Conservation (phyloP, 225 moss, liverwort and hornwort genomes). For the Anthoceros angustus region DNA sequence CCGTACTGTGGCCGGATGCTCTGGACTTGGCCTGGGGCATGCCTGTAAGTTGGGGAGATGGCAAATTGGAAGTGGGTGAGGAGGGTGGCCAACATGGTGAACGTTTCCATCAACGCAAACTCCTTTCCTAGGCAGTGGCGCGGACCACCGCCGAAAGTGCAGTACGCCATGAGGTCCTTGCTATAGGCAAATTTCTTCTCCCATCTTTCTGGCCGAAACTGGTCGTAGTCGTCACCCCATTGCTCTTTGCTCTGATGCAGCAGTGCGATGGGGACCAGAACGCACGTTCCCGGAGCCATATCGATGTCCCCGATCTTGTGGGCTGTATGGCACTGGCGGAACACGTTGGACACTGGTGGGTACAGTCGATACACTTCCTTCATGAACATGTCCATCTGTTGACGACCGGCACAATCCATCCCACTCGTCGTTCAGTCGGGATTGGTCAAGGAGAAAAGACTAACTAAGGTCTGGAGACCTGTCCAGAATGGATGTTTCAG, state of each 20-base stretch:
- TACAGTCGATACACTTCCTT: not conserved
- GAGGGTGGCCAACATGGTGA: not conserved
- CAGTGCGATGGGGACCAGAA: not conserved
- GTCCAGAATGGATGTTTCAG: not conserved
- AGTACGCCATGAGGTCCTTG: not conserved
- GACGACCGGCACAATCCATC: not conserved
- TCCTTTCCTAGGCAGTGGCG: not conserved
- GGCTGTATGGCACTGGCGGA: not conserved
- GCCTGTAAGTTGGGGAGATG: not conserved
- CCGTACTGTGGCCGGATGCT: not conserved
- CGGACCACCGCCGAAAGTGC: not conserved
- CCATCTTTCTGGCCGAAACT: not conserved
- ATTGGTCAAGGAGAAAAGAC: no score
- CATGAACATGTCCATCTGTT: constrained; percentile 3
- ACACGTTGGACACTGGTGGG: constrained; percentile 1
- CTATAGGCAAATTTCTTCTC: not conserved
- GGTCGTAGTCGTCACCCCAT: not conserved
- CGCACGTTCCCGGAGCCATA: not conserved
- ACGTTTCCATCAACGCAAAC: constrained; percentile 1
- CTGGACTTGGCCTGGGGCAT: not conserved
- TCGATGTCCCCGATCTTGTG: constrained; percentile 22
- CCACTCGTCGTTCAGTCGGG: not conserved
- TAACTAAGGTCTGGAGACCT: no score
- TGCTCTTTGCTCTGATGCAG: not conserved
- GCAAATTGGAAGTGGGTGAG: constrained; percentile 6